Conservation (phyloP, 768 basidiomycete species). For the Pulveroboletus sp. region DNA sequence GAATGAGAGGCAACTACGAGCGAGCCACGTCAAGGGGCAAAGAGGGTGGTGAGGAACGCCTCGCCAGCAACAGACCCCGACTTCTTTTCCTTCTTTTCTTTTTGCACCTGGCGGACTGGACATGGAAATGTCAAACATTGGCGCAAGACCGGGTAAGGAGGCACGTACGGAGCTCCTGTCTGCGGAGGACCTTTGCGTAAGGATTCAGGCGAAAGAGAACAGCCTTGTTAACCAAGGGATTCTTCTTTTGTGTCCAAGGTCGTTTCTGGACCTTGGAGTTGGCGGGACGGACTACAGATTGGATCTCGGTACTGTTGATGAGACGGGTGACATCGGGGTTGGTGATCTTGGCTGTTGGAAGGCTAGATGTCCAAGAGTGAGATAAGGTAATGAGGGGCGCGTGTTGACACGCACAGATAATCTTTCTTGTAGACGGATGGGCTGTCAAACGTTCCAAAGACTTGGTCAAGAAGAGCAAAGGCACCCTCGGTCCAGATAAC, state of each 20-base stretch:
- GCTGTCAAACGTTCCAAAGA: conserved; percentile 94
- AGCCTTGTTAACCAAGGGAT: conserved; percentile 91
- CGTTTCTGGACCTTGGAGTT: conserved; percentile 83
- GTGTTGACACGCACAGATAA: conserved; percentile 54
- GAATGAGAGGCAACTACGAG: conserved; percentile 4
- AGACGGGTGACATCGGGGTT: conserved; percentile 96
- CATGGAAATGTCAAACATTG: conserved; percentile 4
- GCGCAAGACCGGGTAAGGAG: neutral
- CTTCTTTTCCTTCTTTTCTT: conserved; percentile 54
- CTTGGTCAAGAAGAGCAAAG: conserved; percentile 86
- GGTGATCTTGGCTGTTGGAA: conserved; percentile 93
- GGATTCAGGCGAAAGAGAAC: conserved; percentile 97
- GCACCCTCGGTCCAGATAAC: conserved; percentile 98
- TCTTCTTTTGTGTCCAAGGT: conserved; percentile 99
- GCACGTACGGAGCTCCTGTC: conserved; percentile 80
- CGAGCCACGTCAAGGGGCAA: conserved; percentile 64
- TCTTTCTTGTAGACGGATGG: conserved; percentile 83
- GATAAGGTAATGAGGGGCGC: neutral
- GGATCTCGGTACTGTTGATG: conserved; percentile 98
- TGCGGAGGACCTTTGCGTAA: conserved; percentile 91
- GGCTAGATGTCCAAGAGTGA: conserved; percentile 37
- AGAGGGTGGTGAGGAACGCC: conserved; percentile 78
- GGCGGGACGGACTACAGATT: conserved; percentile 90
- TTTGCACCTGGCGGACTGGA: conserved; percentile 69
- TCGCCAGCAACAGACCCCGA: conserved; percentile 68